Evolutionary conservation across 495 filamentous ascomycete genomes (phyloP), one percentile per base, ranked within the genome.

Genomic region (Alectoria sarmentosa): DNA sequence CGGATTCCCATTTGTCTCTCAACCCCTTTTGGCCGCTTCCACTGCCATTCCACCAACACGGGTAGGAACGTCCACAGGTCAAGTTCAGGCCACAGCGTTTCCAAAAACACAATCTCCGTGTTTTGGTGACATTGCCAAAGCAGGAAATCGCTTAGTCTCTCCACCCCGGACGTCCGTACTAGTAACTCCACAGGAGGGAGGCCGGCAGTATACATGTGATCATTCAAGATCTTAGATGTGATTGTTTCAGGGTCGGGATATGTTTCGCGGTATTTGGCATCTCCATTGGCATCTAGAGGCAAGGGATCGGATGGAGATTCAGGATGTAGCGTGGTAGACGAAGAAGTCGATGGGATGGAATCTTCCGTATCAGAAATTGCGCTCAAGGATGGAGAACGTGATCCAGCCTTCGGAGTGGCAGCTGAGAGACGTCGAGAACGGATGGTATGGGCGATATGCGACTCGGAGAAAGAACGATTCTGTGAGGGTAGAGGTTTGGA

Each of bases 41-140:
- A 88, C 73, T 96, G 93, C 93, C 93, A 98, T 65, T 93, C 90
- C 38, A 96, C 76, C 42, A 98, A 76, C 7, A 98, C 91, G 0
- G 95, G 94, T 34, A 98, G 69, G 75, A 98, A 98, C 52, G 90
- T 80, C 92, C 92, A 95, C 15, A 98, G 79, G 71, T 95, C 92
- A 68, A 98, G 96, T 68, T 98, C 91, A 6, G 94, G 94, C 94
- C 94, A 98, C 52, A 98, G 76, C 63, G 90, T 93, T 63, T 96
- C 84, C 48, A 96, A 73, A 76, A 98, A 98, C 46, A 90, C 90
- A 62, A 98, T 88, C 61, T 96, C 88, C 0, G 94, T 98, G 52
- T 93, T 80, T 70, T 95, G 82, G 69, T 98, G 92, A 69, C 89
- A 92, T 75, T 98, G 94, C 94, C 94, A 98, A 60, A 98, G 85